Evolutionary conservation across 257 asterid genomes (phyloP).

Genomic region (Pogostemon cablin): DNA sequence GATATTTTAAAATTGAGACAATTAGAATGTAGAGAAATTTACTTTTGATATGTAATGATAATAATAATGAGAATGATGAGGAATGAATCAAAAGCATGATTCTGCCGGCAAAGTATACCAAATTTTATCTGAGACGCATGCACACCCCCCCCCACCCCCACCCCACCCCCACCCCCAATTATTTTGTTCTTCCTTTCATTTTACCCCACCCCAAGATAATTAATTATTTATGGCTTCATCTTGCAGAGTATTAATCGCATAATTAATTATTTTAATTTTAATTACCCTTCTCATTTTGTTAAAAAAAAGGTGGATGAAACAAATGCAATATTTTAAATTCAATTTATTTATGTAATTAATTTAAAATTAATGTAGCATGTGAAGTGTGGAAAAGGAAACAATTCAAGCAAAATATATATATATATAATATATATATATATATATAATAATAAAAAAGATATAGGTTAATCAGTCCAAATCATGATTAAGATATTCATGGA

Average conservation of each 20-base stretch:
- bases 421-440: no score
- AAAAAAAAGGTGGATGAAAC: no score
- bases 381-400: not conserved
- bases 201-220: slow-evolving; percentile 32
- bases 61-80: slow-evolving; percentile 28
- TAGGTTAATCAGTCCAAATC: not conserved
- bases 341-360: no score
- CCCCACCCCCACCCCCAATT: slow-evolving; percentile 35
- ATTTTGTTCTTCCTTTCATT: slow-evolving; percentile 58
- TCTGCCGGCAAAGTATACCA: slow-evolving; percentile 34
- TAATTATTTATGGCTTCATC: not conserved
- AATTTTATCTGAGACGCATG: slow-evolving; percentile 54
- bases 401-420: not conserved
- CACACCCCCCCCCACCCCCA: slow-evolving; percentile 34
- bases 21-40: not conserved
- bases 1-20: not conserved
- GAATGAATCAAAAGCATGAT: slow-evolving; percentile 33
- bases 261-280: not conserved
- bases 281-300: no score
- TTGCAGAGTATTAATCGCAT: not conserved
- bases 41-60: slow-evolving; percentile 26
- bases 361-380: not conserved
- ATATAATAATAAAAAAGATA: no score
- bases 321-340: no score
- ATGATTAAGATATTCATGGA: slow-evolving; percentile 11